Evolutionary conservation across 176 grass and related monocot species (phyloP), one percentile per base, ranked within the genome.

Genomic region (Neostapfia colusana): DNA sequence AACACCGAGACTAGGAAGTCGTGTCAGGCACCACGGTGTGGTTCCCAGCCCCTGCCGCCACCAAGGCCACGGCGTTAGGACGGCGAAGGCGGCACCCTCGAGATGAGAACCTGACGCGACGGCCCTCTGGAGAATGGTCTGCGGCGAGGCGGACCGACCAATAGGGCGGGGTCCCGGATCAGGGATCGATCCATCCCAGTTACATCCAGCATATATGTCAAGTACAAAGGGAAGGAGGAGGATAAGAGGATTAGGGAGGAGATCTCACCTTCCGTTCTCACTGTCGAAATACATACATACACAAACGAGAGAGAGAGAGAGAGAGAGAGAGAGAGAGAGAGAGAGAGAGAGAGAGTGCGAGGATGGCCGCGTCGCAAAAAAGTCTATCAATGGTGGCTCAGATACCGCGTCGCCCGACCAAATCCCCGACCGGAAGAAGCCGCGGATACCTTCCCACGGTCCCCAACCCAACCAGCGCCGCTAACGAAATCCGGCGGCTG

Each of bases 301-400:
- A 31, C 31, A 31, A 3, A n/a, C n/a, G 31, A 31, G 31, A 31
- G 1, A 31, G 31, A 31, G 31, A n/a, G 31, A 31, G 31, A 3
- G 3, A 3, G 31, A 31, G 31, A 3, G 10, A 16, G 28, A 37
- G 59, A 18, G 7, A 1, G 43, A 6, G 17, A 10, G 37, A n/a
- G 50, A 21, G 25, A 3, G 1, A 15, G 8, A 18, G 8, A 11
- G 20, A 24, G 13, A 17, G 5, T 3, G 9, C 8, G 42, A 43
- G 3, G 46, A 49, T 8, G 24, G 1, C 14, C 1, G 17, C 10
- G 49, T 11, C 0, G 1, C n/a, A n/a, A n/a, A n/a, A n/a, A n/a
- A n/a, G 15, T 36, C 53, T 60, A 63, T 46, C 79, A 45, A 66
- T 13, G 66, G 85, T 39, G 12, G 79, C 79, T 82, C 73, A 70